Evolutionary conservation across 2,329 filamentous ascomycete species (phyloP), one percentile per base, ranked within the genome.

Genomic region (Dactylellina sp.): DNA sequence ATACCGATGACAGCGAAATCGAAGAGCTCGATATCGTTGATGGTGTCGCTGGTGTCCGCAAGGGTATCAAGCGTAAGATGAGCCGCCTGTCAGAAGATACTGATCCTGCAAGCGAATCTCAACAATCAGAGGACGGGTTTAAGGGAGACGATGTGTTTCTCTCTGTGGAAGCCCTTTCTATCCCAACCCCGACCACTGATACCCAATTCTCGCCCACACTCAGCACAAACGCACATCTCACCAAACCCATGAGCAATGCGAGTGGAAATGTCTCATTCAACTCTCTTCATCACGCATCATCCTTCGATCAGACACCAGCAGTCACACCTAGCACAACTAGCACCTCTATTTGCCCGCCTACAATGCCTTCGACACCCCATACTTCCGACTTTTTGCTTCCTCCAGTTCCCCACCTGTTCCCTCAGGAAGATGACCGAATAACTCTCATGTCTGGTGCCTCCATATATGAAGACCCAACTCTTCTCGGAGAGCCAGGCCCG

Each of bases 401-500:
- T 6, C 63, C 63, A 18, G 52, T 63, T 32, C 50, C 71, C 35
- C 71, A 68, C 12, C 11, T 70, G 24, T 65, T 59, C 50, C 7
- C 32, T 20, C 63, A 62, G 14, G 71, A 75, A 49, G 71, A 75
- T 47, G 71, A 75, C 53, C 62, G 71, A 7, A 12, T 64, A n/a
- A 75, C 71, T 18, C 56, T 75, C n/a, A 70, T 75, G 62, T 75
- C 71, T 14, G 71, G 62, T n/a, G 57, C 71, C 9, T 75, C 71
- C 1, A 64, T 75, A 9, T 75, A 75, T 18, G 71, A 75, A 62
- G 75, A 78, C 24, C 74, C 66, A 1, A 66, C 75, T 32, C 78
- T 78, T 37, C 75, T 78, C 16, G 78, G 78, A 50, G 78, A 79
- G 55, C 77, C 78, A 22, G 77, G 77, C 28, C 78, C 78, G 55